phyloP scores from a whole-genome alignment of 768 basidiomycete species.

The Lentinula guzmanii region DNA sequence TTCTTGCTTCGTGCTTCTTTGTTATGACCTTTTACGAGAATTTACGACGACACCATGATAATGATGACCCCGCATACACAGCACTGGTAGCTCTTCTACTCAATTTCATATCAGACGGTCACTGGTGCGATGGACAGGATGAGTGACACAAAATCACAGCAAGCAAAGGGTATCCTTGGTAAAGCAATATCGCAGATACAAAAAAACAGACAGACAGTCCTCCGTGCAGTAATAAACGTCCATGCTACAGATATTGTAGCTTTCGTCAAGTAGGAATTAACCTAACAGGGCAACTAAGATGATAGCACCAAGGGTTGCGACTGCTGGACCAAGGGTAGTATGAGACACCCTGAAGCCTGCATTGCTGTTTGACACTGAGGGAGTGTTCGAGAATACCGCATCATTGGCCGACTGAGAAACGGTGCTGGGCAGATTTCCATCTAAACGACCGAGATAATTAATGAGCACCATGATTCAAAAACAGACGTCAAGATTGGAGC shows the following conservation, averaged over 20 bases:
- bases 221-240: not conserved
- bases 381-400: conserved; percentile 6
- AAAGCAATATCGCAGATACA: not conserved
- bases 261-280: not conserved
- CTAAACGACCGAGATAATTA: conserved; percentile 1
- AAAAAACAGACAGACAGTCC: not conserved
- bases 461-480: not conserved
- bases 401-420: conserved; percentile 13
- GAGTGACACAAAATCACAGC: too few relatives aligned
- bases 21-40: not conserved
- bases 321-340: conserved; percentile 7
- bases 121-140: too few relatives aligned
- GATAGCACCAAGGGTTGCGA: conserved; percentile 8
- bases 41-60: not conserved
- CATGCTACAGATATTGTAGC: not conserved
- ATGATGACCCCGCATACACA: not conserved
- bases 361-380: not conserved
- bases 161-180: not conserved
- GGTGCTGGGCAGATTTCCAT: conserved; percentile 9
- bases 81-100: too few relatives aligned
- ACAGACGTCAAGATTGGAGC: not conserved
- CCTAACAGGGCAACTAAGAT: conserved; percentile 4
- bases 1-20: not conserved
- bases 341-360: not conserved
- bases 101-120: too few relatives aligned